Base-by-base conservation (phyloP, 306 rosid genomes). In the Hippophae rhamnoides region DNA sequence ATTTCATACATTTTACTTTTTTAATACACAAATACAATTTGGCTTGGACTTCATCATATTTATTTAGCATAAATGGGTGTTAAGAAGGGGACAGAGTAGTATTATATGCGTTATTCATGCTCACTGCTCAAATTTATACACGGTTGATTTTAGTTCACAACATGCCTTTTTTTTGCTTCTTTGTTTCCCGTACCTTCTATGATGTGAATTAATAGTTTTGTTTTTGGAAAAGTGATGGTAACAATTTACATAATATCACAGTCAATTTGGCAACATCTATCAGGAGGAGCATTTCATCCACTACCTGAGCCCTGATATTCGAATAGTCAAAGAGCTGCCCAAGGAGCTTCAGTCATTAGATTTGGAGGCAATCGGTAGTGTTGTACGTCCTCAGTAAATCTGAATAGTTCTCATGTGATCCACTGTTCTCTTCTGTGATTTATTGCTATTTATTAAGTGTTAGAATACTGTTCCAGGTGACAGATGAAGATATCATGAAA, bases 231-330 rank as follows among this genome's bases (percentile, higher is more conserved):
- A 56, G 62, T 80, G 70, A 72, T 72, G 31, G 7, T 75, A 66
- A 60, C 48, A 31, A 66, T 58, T 79, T 76, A 60, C 72, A 65
- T 66, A 58, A 74, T 84, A 69, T 80, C 82, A 62, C 73, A 92
- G 99, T 82, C 95, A 88, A 64, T 88, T 92, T 82, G 52, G 84
- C 69, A 84, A 92, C 79, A 85, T 92, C 82, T 92, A 87, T 78
- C 88, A 85, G 76, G 95, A 87, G 83, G 86, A 85, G 75, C 83
- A 80, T 84, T 92, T 92, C 78, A 80, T 88, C 69, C 70, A 80
- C 79, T 78, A 83, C 90, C 76, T 92, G 77, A 73, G 82, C 71
- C 86, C 86, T 83, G 96, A 92, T 79, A 80, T 88, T 76, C 95
- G 86, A 80, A 77, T 88, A 80, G 90, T 86, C 80, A 81, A 67